Percentiles rank a stretch among this genome's conserved stretches.
Conservation (phyloP, 1,284 basidiomycete species). For the Trichosporon inkin region DNA sequence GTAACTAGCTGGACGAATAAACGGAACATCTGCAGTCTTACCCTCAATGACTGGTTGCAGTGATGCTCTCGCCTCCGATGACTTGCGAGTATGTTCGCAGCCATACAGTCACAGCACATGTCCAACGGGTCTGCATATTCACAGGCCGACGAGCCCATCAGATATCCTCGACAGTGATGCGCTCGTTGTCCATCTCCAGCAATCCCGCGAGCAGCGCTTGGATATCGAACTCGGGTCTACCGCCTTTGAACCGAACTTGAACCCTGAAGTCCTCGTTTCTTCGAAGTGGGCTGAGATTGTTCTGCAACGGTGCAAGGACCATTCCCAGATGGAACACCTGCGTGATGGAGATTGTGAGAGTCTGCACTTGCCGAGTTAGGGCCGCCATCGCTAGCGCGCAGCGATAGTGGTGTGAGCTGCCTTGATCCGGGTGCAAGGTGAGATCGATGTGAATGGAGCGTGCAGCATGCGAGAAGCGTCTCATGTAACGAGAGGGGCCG, state of each 20-base stretch:
- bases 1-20: too few species aligned
- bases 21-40: too few species aligned
- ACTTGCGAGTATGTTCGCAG: too few species aligned
- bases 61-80: too few species aligned
- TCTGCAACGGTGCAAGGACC: background rate
- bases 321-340: slow-evolving; percentile 1
- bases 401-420: background rate
- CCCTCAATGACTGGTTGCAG: too few species aligned
- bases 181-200: background rate
- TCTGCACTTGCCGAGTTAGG: background rate
- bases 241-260: background rate
- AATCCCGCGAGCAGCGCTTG: background rate
- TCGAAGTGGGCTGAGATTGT: background rate
- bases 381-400: background rate
- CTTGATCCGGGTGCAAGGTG: background rate
- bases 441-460: background rate
- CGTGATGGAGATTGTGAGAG: background rate
- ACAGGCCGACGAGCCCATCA: background rate
- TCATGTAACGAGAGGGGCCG: background rate
- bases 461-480: background rate
- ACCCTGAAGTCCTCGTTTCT: background rate
- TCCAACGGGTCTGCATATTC: too few species aligned
- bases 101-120: too few species aligned
- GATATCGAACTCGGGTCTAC: background rate
- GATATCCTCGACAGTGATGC: background rate